A percentile compares a stretch with the other conserved stretches of the same genome.
Conservation (phyloP, 2,329 filamentous ascomycete species). For the Cladosporium sp. region DNA sequence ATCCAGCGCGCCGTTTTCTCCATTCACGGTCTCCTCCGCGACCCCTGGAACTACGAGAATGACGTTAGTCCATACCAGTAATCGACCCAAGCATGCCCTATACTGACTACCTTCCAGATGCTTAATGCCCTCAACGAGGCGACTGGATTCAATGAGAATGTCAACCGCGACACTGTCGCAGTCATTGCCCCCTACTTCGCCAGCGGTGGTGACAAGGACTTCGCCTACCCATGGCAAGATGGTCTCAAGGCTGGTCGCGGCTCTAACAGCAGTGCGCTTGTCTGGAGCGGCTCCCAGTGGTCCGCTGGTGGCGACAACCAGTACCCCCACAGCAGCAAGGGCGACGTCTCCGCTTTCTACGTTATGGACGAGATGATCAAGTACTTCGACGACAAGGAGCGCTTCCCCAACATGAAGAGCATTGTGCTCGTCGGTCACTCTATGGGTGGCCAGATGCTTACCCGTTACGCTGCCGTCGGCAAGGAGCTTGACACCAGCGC, state of each 20-base stretch:
- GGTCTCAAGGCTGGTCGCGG: slow-evolving; percentile 22
- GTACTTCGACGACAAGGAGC: slow-evolving; percentile 28
- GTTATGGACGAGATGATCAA: slow-evolving; percentile 31
- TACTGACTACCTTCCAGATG: slow-evolving; percentile 17
- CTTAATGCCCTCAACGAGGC: slow-evolving; percentile 28
- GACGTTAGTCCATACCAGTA: slow-evolving; percentile 15
- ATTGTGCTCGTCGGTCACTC: slow-evolving; percentile 35
- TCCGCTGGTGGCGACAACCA: slow-evolving; percentile 31
- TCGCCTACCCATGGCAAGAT: slow-evolving; percentile 30
- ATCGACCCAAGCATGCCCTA: neutral
- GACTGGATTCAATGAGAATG: slow-evolving; percentile 20
- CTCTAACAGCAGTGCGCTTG: slow-evolving; percentile 29
- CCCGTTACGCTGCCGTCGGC: slow-evolving; percentile 31
- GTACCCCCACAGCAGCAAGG: slow-evolving; percentile 24
- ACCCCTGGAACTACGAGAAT: slow-evolving; percentile 25
- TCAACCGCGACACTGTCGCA: slow-evolving; percentile 27
- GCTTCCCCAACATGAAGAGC: slow-evolving; percentile 33
- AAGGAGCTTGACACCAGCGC: slow-evolving; percentile 20
- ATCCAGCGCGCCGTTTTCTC: slow-evolving; percentile 29
- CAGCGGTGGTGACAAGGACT: slow-evolving; percentile 31
- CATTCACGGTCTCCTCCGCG: slow-evolving; percentile 27
- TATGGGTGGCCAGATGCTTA: slow-evolving; percentile 31
- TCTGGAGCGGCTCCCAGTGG: slow-evolving; percentile 33
- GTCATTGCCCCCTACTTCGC: slow-evolving; percentile 33
- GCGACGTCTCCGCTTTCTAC: slow-evolving; percentile 26